Conservation (phyloP, 106 monocot genomes). For the Dendrobium nobile region DNA sequence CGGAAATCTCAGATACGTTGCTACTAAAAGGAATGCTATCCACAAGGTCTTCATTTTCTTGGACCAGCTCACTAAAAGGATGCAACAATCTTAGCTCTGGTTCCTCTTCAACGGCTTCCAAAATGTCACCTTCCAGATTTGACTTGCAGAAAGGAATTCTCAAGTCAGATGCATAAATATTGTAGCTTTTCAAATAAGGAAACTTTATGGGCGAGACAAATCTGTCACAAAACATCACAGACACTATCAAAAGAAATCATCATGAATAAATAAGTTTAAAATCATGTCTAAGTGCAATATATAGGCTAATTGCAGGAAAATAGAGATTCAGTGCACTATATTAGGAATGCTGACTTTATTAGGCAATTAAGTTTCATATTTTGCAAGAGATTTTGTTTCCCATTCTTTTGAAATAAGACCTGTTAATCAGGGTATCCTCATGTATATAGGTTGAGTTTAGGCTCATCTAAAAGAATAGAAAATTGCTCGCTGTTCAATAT, state of each 20-base stretch:
- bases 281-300: background rate
- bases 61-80: constrained; percentile 42
- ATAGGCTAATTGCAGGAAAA: background rate
- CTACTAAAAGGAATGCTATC: constrained; percentile 11
- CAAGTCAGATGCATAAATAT: background rate
- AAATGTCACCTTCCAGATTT: constrained; percentile 8
- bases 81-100: constrained; percentile 16
- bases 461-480: too few species aligned
- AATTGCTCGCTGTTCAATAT: too few species aligned
- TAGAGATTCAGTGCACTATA: too few species aligned
- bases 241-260: background rate
- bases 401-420: too few species aligned
- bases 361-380: too few species aligned
- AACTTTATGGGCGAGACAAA: background rate
- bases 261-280: background rate
- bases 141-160: background rate
- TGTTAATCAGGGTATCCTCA: too few species aligned
- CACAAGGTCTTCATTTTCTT: constrained; percentile 29
- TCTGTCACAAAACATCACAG: background rate
- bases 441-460: too few species aligned
- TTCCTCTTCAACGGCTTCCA: constrained; percentile 1
- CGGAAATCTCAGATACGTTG: constrained; percentile 6
- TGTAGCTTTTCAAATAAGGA: background rate
- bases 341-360: too few species aligned
- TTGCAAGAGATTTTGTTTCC: too few species aligned